Evolutionary conservation across 345 rosid genomes (phyloP), one percentile per base, ranked within the genome.

Genomic region (Raphanus raphanistrum): DNA sequence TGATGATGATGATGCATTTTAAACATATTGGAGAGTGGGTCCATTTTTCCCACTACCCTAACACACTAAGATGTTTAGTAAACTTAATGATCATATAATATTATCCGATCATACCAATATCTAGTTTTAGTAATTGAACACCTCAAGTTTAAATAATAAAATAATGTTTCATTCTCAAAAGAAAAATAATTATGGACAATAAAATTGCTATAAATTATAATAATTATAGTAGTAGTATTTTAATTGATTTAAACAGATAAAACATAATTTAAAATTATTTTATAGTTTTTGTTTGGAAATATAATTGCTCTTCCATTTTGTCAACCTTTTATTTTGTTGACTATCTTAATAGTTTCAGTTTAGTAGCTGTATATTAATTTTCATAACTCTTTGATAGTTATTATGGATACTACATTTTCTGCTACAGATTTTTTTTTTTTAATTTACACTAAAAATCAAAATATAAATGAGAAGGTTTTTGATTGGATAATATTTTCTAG

Each of bases 21-120:
- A 67, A 73, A 54, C 82, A 52, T 73, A 79, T 74, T 79, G 79
- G 82, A 69, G 55, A 16, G 67, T 74, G 79, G 82, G 82, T 68
- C 82, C 82, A 16, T 54, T 63, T 63, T 28, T 59, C 9, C 81
- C 81, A 78, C 81, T 66, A 78, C 80, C 25, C 35, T 76, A 17
- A 33, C 29, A 45, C 69, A 72, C 73, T 72, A 72, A 60, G 9
- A 61, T 11, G 59, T 52, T 59, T 61, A 50, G 17, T 17, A 61
- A 79, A 16, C 74, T 67, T 65, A 13, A 77, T 64, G 63, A 59
- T 59, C 68, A 55, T 21, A 16, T 29, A 26, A 33, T 70, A 17
- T 16, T 71, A 26, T 52, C 17, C 9, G 15, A 76, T 50, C 28
- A 54, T 16, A 62, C 33, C 57, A 54, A 50, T 50, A 50, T 21